Percentiles rank a stretch among this genome's conserved stretches.
phyloP scores from a whole-genome alignment of 352 stramenopile genomes.

The Pythium diclinum region DNA sequence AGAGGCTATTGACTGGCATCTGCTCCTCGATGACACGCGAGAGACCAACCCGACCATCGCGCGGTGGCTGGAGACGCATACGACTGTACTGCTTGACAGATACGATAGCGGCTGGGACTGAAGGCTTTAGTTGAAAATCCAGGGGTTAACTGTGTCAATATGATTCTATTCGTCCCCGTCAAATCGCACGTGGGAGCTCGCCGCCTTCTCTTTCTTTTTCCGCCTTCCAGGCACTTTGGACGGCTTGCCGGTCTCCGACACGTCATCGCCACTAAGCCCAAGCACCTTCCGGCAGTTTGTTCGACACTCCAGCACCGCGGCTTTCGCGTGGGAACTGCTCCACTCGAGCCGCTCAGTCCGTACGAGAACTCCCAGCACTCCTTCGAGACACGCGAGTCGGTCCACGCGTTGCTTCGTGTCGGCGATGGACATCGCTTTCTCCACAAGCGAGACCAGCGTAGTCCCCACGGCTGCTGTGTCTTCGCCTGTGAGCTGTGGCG shows the following conservation, averaged over 20 bases:
- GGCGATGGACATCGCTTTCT: constrained; percentile 42
- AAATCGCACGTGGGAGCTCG: constrained; percentile 38
- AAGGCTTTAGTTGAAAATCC: too few relatives aligned
- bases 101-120: too few relatives aligned
- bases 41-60: too few relatives aligned
- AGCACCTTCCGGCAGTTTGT: constrained; percentile 27
- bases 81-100: too few relatives aligned
- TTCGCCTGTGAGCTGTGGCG: constrained; percentile 34
- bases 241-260: background rate
- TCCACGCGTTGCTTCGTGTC: constrained; percentile 36
- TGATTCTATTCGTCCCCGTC: constrained; percentile 19
- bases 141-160: too few relatives aligned
- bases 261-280: background rate
- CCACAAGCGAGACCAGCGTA: constrained; percentile 41
- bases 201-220: constrained; percentile 19
- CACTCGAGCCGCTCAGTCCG: constrained; percentile 29
- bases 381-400: constrained; percentile 49
- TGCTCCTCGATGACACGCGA: too few relatives aligned
- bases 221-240: constrained; percentile 1
- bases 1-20: background rate
- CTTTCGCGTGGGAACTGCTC: constrained; percentile 18
- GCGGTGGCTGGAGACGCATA: too few relatives aligned
- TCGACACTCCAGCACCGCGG: background rate
- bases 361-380: constrained; percentile 36
- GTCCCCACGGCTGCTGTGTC: constrained; percentile 29